Evolutionary conservation across 2,329 filamentous ascomycete genomes (phyloP), one percentile per base, ranked within the genome.

Genomic region (Nemania bipapillata): DNA sequence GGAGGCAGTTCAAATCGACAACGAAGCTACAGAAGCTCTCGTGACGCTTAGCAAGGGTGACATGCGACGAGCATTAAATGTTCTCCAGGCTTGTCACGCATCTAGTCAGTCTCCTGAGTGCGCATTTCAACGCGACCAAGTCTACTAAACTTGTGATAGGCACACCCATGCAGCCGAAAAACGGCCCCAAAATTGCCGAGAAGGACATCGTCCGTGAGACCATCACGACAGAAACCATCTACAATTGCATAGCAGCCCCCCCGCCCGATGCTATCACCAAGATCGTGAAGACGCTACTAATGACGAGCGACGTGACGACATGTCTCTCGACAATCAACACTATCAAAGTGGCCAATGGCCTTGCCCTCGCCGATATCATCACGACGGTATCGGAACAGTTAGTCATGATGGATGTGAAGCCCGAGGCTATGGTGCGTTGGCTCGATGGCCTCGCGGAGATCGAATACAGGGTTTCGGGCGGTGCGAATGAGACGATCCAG

Each of bases 181-280:
- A 88, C 74, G 86, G 82, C 2, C 86, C 89, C 35, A 89, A 88
- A 78, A 80, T 87, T 4, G 85, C 85, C 69, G 83, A 91, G 70
- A 84, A 87, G 81, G 86, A 90, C 62, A 89, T 94, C 30, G 85
- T 91, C 63, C 87, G 93, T 47, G 95, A 98, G 32, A 85, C 74
- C 68, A 88, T 93, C 73, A 97, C 97, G 73, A 97, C 92, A 40
- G 92, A 97, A 78, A 93, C 92, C 7, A 98, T 99, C 77, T 99
- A 97, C 85, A 94, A 94, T 80, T 99, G 96, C 81, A 97, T 99
- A 77, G 96, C 96, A 8, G 95, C 95, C 1, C 96, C 96, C 3
- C 94, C 96, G 73, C 96, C 96, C 0, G 89, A 91, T 26, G 95
- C 97, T 75, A 93, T 98, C 77, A 86, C 88, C 72, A 89, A 92